These are phyloP conservation scores for Verticillium zaregamsianum DNA, from an alignment of 2,329 filamentous ascomycete genomes.

Conservation along the genomic window DNA sequence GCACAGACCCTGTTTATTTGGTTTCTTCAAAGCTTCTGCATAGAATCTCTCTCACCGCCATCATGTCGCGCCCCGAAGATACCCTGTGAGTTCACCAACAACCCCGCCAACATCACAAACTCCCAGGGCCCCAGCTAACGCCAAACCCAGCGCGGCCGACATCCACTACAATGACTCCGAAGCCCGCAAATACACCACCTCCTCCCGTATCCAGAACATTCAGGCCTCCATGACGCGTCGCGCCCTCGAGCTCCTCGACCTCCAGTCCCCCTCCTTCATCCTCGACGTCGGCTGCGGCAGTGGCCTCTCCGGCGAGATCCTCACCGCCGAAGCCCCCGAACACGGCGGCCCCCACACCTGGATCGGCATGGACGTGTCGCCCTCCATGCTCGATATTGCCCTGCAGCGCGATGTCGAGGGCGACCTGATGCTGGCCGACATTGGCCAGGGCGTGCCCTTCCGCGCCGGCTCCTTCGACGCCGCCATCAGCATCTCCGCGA, in stretches of 20 bases:
- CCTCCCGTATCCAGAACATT: constrained; percentile 90
- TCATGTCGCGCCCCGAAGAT: constrained; percentile 96
- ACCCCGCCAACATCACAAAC: constrained; percentile 6
- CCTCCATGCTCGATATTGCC: constrained; percentile 95
- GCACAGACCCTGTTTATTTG: too few species aligned
- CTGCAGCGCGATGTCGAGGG: constrained; percentile 89
- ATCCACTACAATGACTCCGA: constrained; percentile 96
- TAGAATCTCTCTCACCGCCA: constrained; percentile 23
- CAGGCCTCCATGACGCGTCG: constrained; percentile 93
- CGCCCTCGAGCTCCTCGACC: constrained; percentile 84
- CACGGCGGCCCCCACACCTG: constrained; percentile 86
- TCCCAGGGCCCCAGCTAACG: constrained; percentile 3
- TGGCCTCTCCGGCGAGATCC: constrained; percentile 89
- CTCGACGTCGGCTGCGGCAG: constrained; percentile 97
- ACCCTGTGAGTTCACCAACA: constrained; percentile 59
- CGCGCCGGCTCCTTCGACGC: constrained; percentile 90
- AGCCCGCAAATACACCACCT: constrained; percentile 96
- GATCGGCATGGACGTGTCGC: constrained; percentile 95
- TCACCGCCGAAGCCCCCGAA: constrained; percentile 64
- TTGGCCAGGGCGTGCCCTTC: constrained; percentile 93
- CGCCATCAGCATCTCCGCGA: constrained; percentile 87
- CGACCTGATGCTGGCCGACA: constrained; percentile 90
- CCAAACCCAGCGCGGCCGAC: constrained; percentile 70
- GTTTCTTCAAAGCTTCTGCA: too few species aligned
- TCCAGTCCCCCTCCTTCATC: constrained; percentile 76